Evolutionary conservation across 192 early-diverging fungal species (phyloP), one percentile per base, ranked within the genome.

Genomic region (Rhizoclosmatium sp.): DNA sequence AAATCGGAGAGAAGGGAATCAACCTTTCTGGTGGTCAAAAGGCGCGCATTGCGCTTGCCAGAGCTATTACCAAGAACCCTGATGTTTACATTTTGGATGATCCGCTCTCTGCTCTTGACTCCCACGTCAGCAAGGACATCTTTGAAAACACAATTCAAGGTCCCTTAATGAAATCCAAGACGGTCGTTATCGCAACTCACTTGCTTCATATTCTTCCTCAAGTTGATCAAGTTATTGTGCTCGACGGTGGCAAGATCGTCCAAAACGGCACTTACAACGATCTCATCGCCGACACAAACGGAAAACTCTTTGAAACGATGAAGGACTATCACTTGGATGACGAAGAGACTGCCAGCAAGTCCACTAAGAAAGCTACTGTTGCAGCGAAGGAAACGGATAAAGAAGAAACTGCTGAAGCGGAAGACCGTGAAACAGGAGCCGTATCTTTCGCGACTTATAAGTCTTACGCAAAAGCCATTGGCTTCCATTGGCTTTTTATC

Each of bases 21-120:
- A 97, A 93, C 51, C 86, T 98, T 14, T 94, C 93, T 45, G 97
- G 97, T 78, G 97, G 97, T 16, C 97, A 98, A 68, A 96, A 95
- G 81, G 91, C 92, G 42, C 91, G 88, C 9, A 64, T 89, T 46
- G 82, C 85, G 2, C 77, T 88, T 40, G 93, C 93, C 0, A 84
- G 93, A 51, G 91, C 92, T 0, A 85, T 91, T 67, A 64, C 86
- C 41, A 42, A 46, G 42, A 83, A 91, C 10, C 87, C 92, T 7
- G 92, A 94, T 49, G 80, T 93, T 0, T 91, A 91, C 60, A 78
- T 95, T 1, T 81, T 94, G 4, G 94, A 94, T 70, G 93, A 95
- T 49, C 82, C 82, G 0, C 47, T 81, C 39, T 60, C 74, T 21
- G 62, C 82, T 16, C 94, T 84, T 84, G 88, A 89, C 61, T 40